These are phyloP conservation scores for Cairneyella variabilis DNA, from an alignment of 495 filamentous ascomycete species.

Conservation along the genomic window DNA sequence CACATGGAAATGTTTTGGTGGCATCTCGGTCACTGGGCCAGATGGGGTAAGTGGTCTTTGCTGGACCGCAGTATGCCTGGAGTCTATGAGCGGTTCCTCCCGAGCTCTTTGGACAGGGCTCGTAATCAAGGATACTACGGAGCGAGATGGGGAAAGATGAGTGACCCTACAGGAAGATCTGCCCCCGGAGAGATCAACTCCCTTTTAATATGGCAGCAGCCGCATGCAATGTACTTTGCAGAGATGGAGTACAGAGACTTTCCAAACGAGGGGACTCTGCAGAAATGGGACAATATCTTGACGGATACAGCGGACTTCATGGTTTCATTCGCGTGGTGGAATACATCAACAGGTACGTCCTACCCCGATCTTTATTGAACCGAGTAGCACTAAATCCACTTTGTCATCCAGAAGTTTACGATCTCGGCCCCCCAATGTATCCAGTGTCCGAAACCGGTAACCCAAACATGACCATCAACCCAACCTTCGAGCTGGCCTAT, in stretches of 20 bases:
- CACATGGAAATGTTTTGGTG: conserved; percentile 54
- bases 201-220: conserved; percentile 53
- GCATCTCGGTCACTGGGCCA: conserved; percentile 48
- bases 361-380: too few relatives aligned
- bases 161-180: conserved; percentile 48
- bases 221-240: conserved; percentile 50
- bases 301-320: conserved; percentile 47
- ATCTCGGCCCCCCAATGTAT: conserved; percentile 51
- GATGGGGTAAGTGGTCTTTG: conserved; percentile 46
- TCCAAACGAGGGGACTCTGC: conserved; percentile 33
- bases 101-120: conserved; percentile 42
- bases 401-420: conserved; percentile 36
- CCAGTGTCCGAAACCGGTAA: conserved; percentile 48
- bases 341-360: conserved; percentile 32
- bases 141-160: conserved; percentile 57
- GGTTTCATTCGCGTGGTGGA: conserved; percentile 45
- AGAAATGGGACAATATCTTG: conserved; percentile 43
- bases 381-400: too few relatives aligned
- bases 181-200: conserved; percentile 55
- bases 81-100: conserved; percentile 45
- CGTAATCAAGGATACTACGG: conserved; percentile 45
- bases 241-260: conserved; percentile 45
- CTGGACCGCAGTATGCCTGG: conserved; percentile 40
- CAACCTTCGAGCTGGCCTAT: conserved; percentile 50
- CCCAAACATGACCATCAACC: conserved; percentile 46